These are phyloP conservation scores for Pythium pectinolyticum DNA, from an alignment of 352 stramenopile genomes.

Conservation along the genomic window DNA sequence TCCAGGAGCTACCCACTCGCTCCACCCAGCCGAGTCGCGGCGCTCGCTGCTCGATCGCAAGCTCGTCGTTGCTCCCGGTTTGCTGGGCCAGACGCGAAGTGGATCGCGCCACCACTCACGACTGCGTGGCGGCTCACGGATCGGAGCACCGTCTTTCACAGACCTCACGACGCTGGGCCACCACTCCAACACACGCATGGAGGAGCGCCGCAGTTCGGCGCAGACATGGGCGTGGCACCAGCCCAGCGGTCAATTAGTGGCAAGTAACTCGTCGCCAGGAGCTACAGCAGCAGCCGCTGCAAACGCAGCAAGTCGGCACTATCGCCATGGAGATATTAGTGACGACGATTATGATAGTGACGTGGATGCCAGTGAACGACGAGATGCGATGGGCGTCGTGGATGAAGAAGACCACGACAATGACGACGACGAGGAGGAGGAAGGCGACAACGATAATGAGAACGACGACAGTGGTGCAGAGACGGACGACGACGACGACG, in stretches of 20 bases:
- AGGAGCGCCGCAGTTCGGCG: conserved; percentile 43
- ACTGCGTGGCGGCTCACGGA: conserved; percentile 30
- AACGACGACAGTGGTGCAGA: conserved; percentile 2
- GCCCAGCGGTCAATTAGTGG: neutral
- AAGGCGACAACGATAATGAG: conserved; percentile 27
- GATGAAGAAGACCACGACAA: conserved; percentile 7
- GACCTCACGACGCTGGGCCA: conserved; percentile 41
- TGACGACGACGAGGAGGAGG: conserved; percentile 8
- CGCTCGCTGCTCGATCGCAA: neutral
- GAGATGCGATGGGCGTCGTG: conserved; percentile 9
- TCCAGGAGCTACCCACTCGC: too few relatives aligned
- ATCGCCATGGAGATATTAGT: neutral
- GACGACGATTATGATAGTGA: conserved; percentile 13
- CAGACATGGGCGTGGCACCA: conserved; percentile 59
- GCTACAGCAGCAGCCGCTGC: too few relatives aligned
- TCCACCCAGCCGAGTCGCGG: neutral
- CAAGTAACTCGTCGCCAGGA: too few relatives aligned
- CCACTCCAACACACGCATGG: conserved; percentile 53
- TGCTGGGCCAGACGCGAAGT: conserved; percentile 19
- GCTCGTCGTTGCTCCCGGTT: conserved; percentile 9
- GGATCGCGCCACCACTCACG: neutral
- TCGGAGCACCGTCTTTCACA: conserved; percentile 34
- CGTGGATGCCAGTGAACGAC: conserved; percentile 13
- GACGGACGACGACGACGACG: conserved; percentile 18
- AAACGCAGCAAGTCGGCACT: too few relatives aligned